Evolutionary conservation across 2,329 filamentous ascomycete species (phyloP), one percentile per base, ranked within the genome.

Genomic region (Fusarium humuli): DNA sequence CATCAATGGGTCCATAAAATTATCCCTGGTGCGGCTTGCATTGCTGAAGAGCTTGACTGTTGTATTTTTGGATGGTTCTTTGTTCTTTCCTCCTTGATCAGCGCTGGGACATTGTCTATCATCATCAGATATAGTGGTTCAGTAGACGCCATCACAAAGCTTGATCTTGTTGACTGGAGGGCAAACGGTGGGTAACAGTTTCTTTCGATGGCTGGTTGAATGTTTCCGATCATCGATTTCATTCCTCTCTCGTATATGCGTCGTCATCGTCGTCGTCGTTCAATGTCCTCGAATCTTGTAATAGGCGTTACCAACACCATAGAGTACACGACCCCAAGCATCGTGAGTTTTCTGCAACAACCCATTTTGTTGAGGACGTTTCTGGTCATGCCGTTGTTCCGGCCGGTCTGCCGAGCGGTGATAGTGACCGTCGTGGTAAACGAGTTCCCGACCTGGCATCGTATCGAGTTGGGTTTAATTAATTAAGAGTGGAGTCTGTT

Each of bases 311-410:
- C 80, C 81, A 44, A 83, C 72, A 41, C 77, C 75, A 57, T 81
- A 79, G 40, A 81, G 75, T n/a, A 83, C 76, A 12, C 75, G 73
- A 23, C 82, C 81, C 81, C 81, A 83, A 23, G 78, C 50, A 59
- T 80, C 75, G 65, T 79, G 75, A n/a, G 78, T 80, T 67, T 73
- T 77, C 54, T 75, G 75, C 73, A 76, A 77, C 37, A 80, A 55
- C 41, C 72, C 68, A 55, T 67, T 64, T 16, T 67, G 66, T 14
- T 61, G 49, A 32, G 59, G 69, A 42, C 65, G 67, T 13, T 29
- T 49, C n/a, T 52, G 40, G 16, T 23, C 27, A 41, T 67, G 58
- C 34, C 62, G 61, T 32, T 46, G 57, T 67, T 58, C 67, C 58
- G 68, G 61, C 50, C 62, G 62, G 27, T 56, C 53, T 48, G 46